phyloP scores from a whole-genome alignment of 202 grass and related monocot genomes.

The Saccharum hybrid region DNA sequence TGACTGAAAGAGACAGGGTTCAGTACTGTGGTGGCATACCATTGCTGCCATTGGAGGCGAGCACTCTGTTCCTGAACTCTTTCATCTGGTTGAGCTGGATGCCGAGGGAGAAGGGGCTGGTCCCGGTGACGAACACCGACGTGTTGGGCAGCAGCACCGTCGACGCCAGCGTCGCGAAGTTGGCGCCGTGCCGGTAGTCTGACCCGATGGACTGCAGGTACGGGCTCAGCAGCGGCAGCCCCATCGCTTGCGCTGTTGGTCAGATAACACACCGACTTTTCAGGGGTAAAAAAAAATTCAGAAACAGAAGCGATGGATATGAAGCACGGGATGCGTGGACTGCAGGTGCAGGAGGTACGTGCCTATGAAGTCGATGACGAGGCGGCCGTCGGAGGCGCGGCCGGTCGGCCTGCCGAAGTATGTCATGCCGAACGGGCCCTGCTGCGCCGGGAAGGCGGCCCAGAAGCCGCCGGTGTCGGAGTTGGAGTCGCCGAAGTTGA shows the following conservation, averaged over 20 bases:
- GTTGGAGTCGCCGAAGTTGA: slow-evolving; percentile 96
- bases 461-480: slow-evolving; percentile 87
- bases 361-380: slow-evolving; percentile 80
- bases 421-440: slow-evolving; percentile 67
- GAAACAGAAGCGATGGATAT: background rate
- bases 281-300: no score
- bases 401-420: slow-evolving; percentile 61
- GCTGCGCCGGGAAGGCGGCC: slow-evolving; percentile 78
- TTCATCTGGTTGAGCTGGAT: slow-evolving; percentile 79
- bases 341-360: background rate
- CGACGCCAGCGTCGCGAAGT: slow-evolving; percentile 83
- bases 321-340: background rate
- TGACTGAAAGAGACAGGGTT: background rate
- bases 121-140: slow-evolving; percentile 71
- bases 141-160: slow-evolving; percentile 69
- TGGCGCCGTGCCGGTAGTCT: slow-evolving; percentile 68
- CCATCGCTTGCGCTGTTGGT: slow-evolving; percentile 57
- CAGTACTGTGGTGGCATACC: slow-evolving; percentile 26
- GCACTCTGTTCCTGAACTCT: slow-evolving; percentile 44
- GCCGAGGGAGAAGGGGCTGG: slow-evolving; percentile 77
- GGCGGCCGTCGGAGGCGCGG: slow-evolving; percentile 75
- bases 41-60: slow-evolving; percentile 14
- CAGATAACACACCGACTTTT: background rate
- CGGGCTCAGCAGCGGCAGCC: slow-evolving; percentile 72
- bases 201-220: slow-evolving; percentile 75